Percentiles rank a stretch among this genome's conserved stretches.
Conservation (phyloP, 176 grass and related monocot genomes). For the Phyllostachys edulis region DNA sequence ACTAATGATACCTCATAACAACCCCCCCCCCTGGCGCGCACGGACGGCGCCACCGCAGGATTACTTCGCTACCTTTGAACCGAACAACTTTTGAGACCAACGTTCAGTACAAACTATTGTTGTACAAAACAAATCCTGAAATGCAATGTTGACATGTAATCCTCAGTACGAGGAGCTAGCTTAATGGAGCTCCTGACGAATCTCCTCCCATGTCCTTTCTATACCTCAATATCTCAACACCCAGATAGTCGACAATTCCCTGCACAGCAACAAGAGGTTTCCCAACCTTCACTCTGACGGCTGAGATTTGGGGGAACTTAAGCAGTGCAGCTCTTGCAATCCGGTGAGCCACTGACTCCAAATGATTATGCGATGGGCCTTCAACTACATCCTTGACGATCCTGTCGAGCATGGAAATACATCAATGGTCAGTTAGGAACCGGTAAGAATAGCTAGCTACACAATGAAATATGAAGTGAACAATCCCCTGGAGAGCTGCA, state of each 20-base stretch:
- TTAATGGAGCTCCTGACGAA: not conserved
- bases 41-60: too few relatives aligned
- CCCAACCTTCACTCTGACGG: too few relatives aligned
- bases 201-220: slow-evolving; percentile 23
- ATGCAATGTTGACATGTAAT: not conserved
- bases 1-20: too few relatives aligned
- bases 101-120: not conserved
- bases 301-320: too few relatives aligned
- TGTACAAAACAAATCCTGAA: not conserved
- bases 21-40: too few relatives aligned
- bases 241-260: too few relatives aligned
- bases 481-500: not conserved
- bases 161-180: not conserved
- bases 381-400: slow-evolving; percentile 67
- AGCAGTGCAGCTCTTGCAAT: too few relatives aligned
- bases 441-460: not conserved
- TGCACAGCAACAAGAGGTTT: too few relatives aligned
- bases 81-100: slow-evolving; percentile 2
- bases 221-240: slow-evolving; percentile 58
- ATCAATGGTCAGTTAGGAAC: not conserved
- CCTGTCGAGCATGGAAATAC: slow-evolving; percentile 17
- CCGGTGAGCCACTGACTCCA: too few relatives aligned
- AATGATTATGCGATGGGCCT: too few relatives aligned
- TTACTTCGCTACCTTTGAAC: not conserved
- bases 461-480: not conserved